These are phyloP conservation scores for Ascochyta koolunga DNA, from an alignment of 2,329 filamentous ascomycete genomes.

Conservation along the genomic window DNA sequence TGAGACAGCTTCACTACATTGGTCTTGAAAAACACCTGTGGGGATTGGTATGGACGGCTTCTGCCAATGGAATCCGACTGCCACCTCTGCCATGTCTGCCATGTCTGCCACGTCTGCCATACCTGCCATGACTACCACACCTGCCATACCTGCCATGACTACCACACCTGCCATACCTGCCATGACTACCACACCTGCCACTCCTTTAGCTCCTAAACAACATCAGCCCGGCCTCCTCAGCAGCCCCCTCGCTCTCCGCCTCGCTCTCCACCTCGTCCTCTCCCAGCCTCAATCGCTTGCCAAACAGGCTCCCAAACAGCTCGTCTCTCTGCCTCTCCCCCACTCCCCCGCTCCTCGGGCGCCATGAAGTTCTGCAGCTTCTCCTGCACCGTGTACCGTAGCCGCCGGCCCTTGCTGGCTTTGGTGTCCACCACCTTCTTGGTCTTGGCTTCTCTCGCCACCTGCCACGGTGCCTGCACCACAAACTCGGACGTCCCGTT, in stretches of 20 bases:
- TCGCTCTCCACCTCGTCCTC: constrained; percentile 50
- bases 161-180: too few relatives aligned
- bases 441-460: constrained; percentile 79
- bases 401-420: constrained; percentile 91
- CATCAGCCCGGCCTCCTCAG: constrained; percentile 46
- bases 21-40: too few relatives aligned
- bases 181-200: too few relatives aligned
- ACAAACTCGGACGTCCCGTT: constrained; percentile 56
- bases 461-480: constrained; percentile 60
- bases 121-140: too few relatives aligned
- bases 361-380: constrained; percentile 99
- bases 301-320: constrained; percentile 59
- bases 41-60: too few relatives aligned
- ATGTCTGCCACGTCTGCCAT: too few relatives aligned
- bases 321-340: constrained; percentile 78
- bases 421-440: constrained; percentile 88
- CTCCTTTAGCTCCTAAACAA: constrained; percentile 41
- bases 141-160: too few relatives aligned
- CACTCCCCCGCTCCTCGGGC: constrained; percentile 81
- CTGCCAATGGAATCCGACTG: too few relatives aligned
- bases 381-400: constrained; percentile 94
- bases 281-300: constrained; percentile 51
- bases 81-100: too few relatives aligned
- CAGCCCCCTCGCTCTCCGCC: constrained; percentile 45
- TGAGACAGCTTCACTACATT: too few relatives aligned